Conservation (phyloP, 805 yeast genomes). For the Starmerella scarabaei region DNA sequence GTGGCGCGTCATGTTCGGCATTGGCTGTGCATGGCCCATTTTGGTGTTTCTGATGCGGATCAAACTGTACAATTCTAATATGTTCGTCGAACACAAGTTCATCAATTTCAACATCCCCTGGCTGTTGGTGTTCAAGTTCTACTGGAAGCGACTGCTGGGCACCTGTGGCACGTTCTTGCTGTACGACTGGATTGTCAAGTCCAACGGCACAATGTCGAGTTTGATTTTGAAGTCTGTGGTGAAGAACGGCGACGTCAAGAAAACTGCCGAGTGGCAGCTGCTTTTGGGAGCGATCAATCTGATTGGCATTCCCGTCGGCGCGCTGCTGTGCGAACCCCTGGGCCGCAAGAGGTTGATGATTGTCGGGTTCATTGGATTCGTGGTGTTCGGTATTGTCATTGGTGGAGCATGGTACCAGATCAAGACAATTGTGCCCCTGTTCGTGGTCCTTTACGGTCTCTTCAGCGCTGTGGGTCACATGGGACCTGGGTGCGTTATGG, state of each 20-base stretch:
- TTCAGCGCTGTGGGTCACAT: constrained; percentile 58
- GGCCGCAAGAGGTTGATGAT: constrained; percentile 65
- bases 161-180: constrained; percentile 71
- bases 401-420: constrained; percentile 43
- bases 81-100: constrained; percentile 54
- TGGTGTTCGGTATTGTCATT: constrained; percentile 38
- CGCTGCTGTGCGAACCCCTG: constrained; percentile 45
- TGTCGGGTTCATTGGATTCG: constrained; percentile 56
- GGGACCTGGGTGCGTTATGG: constrained; percentile 71
- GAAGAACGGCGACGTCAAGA: constrained; percentile 33
- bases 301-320: constrained; percentile 65
- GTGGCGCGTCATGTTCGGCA: constrained; percentile 64
- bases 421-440: constrained; percentile 44
- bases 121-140: constrained; percentile 45
- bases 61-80: constrained; percentile 53
- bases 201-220: constrained; percentile 58
- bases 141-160: constrained; percentile 58
- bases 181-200: constrained; percentile 69
- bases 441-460: constrained; percentile 59
- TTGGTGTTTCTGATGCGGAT: constrained; percentile 58
- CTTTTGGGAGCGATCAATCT: constrained; percentile 48
- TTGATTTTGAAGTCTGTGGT: constrained; percentile 44
- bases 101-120: constrained; percentile 43
- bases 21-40: constrained; percentile 63
- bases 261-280: constrained; percentile 60